Percentiles rank a stretch among this genome's conserved stretches.
These are phyloP conservation scores for Rutidosis leptorrhynchoides DNA, from an alignment of 129 eudicot species.

Conservation along the genomic window DNA sequence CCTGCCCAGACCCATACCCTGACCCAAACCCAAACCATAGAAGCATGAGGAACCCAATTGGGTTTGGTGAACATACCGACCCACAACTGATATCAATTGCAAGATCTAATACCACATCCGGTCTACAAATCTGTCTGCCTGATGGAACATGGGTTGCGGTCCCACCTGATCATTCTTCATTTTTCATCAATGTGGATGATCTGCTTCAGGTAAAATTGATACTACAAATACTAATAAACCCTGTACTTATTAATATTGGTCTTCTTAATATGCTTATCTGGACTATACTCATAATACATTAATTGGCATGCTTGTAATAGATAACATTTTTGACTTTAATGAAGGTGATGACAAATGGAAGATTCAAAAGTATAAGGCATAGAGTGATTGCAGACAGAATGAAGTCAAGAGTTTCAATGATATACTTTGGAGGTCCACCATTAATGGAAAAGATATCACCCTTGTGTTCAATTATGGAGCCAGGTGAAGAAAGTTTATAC, in stretches of 20 bases:
- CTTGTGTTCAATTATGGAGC: constrained; percentile 42
- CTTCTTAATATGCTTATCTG: too few species aligned
- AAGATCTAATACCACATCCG: constrained; percentile 57
- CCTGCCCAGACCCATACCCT: constrained; percentile 27
- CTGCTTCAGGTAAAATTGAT: constrained; percentile 46
- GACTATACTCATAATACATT: too few species aligned
- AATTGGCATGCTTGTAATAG: not conserved
- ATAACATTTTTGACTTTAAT: constrained; percentile 4
- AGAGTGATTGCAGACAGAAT: constrained; percentile 44
- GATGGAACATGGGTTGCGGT: constrained; percentile 61
- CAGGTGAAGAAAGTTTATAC: constrained; percentile 62
- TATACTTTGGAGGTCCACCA: constrained; percentile 67
- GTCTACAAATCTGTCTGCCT: constrained; percentile 46
- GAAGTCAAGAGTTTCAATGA: constrained; percentile 62
- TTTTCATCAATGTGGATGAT: constrained; percentile 62
- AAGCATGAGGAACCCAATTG: constrained; percentile 31
- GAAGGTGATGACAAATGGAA: constrained; percentile 73
- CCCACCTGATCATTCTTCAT: constrained; percentile 54
- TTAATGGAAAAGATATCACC: constrained; percentile 55
- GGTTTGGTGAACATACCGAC: constrained; percentile 76
- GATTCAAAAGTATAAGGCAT: constrained; percentile 63
- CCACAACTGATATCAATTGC: constrained; percentile 61
- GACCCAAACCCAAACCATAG: not conserved
- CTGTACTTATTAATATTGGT: too few species aligned
- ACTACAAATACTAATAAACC: too few species aligned